Evolutionary conservation across 1,139 yeast genomes (phyloP).

Genomic region (Kodamaea fungicola): DNA sequence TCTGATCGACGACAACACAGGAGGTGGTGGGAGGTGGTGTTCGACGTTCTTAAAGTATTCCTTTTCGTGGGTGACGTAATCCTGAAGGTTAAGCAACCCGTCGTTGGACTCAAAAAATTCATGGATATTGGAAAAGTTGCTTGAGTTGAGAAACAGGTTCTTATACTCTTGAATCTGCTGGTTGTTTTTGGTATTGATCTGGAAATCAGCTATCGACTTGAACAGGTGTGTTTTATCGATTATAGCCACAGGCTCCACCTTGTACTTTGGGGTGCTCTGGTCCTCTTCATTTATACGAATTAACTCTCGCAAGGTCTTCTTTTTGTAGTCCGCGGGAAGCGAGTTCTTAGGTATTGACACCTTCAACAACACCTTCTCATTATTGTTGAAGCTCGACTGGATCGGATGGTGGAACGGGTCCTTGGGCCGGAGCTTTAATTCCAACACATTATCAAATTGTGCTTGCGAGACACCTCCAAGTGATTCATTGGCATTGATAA

Average conservation of each 20-base stretch:
- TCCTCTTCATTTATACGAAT: conserved; percentile 25
- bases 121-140: conserved; percentile 36
- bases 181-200: conserved; percentile 61
- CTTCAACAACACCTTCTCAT: conserved; percentile 67
- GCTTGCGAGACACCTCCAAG: conserved; percentile 9
- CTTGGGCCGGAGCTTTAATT: conserved; percentile 54
- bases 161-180: conserved; percentile 37
- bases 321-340: conserved; percentile 40
- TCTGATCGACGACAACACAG: conserved; percentile 70
- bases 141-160: conserved; percentile 20
- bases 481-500: conserved; percentile 25
- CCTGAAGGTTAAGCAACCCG: conserved; percentile 29
- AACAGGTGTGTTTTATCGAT: conserved; percentile 72
- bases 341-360: conserved; percentile 61
- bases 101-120: conserved; percentile 38
- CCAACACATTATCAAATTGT: conserved; percentile 41
- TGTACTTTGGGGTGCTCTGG: conserved; percentile 24
- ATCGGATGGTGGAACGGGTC: conserved; percentile 86
- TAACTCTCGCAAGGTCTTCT: conserved; percentile 52
- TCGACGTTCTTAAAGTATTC: conserved; percentile 37
- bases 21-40: conserved; percentile 82
- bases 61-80: conserved; percentile 18
- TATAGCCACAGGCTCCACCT: conserved; percentile 61
- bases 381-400: conserved; percentile 44
- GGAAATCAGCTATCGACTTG: conserved; percentile 87